Conservation (phyloP, 2,329 filamentous ascomycete genomes). For the Didymella glomerata region DNA sequence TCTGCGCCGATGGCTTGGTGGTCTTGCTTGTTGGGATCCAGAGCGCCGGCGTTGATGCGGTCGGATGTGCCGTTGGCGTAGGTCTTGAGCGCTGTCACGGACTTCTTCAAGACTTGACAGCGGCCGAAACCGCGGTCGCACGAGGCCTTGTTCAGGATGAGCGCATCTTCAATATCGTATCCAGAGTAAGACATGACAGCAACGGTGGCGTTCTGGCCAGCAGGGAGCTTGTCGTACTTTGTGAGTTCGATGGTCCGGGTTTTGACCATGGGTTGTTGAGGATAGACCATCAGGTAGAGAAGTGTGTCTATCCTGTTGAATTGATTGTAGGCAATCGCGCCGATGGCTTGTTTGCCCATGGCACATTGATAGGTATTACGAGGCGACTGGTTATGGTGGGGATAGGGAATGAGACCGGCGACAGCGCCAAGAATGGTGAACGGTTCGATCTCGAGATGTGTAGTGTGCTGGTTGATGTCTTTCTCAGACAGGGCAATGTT, state of each 20-base stretch:
- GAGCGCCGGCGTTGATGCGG: slow-evolving; percentile 56
- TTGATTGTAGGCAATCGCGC: slow-evolving; percentile 97
- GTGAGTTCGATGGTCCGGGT: slow-evolving; percentile 96
- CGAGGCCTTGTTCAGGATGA: slow-evolving; percentile 96
- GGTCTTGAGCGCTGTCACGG: slow-evolving; percentile 82
- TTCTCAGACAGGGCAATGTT: slow-evolving; percentile 90
- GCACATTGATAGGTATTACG: slow-evolving; percentile 99
- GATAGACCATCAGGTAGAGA: slow-evolving; percentile 96
- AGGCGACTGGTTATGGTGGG: slow-evolving; percentile 98
- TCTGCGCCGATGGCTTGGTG: slow-evolving; percentile 82
- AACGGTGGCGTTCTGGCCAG: slow-evolving; percentile 95
- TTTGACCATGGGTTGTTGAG: slow-evolving; percentile 96
- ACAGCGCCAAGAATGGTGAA: slow-evolving; percentile 97
- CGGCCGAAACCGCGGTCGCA: slow-evolving; percentile 94
- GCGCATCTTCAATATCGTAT: slow-evolving; percentile 98
- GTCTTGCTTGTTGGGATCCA: slow-evolving; percentile 60
- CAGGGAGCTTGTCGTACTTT: slow-evolving; percentile 96
- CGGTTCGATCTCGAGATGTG: slow-evolving; percentile 96
- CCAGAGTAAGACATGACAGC: slow-evolving; percentile 99
- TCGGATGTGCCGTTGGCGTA: slow-evolving; percentile 82
- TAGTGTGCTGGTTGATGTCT: slow-evolving; percentile 82
- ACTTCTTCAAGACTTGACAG: slow-evolving; percentile 98
- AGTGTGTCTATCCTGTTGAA: slow-evolving; percentile 96
- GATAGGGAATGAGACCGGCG: slow-evolving; percentile 94
- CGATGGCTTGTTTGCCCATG: slow-evolving; percentile 99